Percentiles rank a stretch among this genome's conserved stretches.
These are phyloP conservation scores for Oxytropis ochrocephala DNA, from an alignment of 306 rosid species.

Conservation along the genomic window DNA sequence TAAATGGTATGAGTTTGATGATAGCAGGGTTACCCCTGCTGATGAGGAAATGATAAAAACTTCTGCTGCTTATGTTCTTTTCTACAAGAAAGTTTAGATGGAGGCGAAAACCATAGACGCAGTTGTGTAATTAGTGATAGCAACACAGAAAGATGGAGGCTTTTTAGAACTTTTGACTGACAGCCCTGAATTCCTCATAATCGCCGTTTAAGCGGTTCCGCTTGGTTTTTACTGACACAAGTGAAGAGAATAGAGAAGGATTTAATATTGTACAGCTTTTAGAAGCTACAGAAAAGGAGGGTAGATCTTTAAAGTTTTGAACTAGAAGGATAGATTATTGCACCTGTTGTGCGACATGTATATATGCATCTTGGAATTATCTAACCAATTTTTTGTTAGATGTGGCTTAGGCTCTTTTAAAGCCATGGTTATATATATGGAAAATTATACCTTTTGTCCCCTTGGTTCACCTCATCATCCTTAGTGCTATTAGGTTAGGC, in stretches of 20 bases:
- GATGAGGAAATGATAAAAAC: conserved; percentile 46
- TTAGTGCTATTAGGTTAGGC: neutral
- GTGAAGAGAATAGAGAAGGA: conserved; percentile 27
- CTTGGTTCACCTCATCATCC: neutral
- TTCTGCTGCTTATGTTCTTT: conserved; percentile 81
- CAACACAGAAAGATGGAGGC: conserved; percentile 24
- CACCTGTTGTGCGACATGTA: conserved; percentile 21
- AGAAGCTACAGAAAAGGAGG: conserved; percentile 24
- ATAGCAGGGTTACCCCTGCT: conserved; percentile 47
- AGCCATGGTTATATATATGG: neutral
- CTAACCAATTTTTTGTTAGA: conserved; percentile 20
- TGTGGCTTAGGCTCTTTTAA: conserved; percentile 12
- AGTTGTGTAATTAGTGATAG: conserved; percentile 26
- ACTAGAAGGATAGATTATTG: neutral
- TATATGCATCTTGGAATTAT: conserved; percentile 15
- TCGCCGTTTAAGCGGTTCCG: conserved; percentile 3
- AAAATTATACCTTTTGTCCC: neutral
- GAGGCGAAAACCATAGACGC: conserved; percentile 12
- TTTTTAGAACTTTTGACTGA: neutral
- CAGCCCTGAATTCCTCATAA: conserved; percentile 10
- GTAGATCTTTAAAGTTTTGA: conserved; percentile 20
- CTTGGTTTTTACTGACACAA: conserved; percentile 19
- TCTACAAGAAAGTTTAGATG: conserved; percentile 60
- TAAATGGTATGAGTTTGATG: conserved; percentile 77
- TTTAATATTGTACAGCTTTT: conserved; percentile 39